Percentiles rank a stretch among this genome's conserved stretches.
phyloP scores from a whole-genome alignment of 208 protist genomes.

The Trypanosoma lewisi region DNA sequence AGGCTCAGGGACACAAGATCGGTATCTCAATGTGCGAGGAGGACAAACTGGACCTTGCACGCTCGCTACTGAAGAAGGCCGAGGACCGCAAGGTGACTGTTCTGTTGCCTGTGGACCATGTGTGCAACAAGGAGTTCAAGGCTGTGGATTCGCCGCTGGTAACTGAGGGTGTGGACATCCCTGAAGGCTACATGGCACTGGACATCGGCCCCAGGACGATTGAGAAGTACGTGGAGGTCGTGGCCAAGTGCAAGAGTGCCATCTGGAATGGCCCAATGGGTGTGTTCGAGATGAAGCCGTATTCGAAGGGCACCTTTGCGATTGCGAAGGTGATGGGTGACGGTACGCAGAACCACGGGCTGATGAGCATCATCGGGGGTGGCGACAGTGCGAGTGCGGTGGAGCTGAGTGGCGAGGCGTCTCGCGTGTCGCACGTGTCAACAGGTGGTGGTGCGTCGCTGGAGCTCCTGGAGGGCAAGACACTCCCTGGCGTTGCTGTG shows the following conservation, averaged over 20 bases:
- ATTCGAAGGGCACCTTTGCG: constrained; percentile 92
- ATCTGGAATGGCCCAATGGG: constrained; percentile 98
- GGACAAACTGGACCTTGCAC: constrained; percentile 70
- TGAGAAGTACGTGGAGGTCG: constrained; percentile 73
- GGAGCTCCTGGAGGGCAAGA: constrained; percentile 98
- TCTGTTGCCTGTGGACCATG: constrained; percentile 97
- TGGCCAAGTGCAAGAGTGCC: constrained; percentile 89
- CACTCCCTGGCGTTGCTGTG: constrained; percentile 89
- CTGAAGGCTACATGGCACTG: constrained; percentile 92
- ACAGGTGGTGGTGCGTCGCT: constrained; percentile 99
- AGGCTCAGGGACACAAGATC: constrained; percentile 87
- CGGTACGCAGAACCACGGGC: constrained; percentile 55
- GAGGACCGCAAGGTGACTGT: constrained; percentile 95
- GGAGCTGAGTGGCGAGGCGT: constrained; percentile 83
- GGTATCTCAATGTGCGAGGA: constrained; percentile 96
- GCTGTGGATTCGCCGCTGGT: constrained; percentile 63
- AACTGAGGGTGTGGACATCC: constrained; percentile 71
- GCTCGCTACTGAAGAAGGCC: constrained; percentile 93
- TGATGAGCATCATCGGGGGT: constrained; percentile 93
- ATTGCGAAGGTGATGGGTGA: constrained; percentile 80
- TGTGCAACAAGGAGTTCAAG: constrained; percentile 94
- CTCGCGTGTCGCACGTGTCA: constrained; percentile 96
- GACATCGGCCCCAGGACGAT: constrained; percentile 95
- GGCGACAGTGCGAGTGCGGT: constrained; percentile 97
- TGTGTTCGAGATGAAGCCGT: constrained; percentile 98